These are phyloP conservation scores for Boletellus ananas DNA, from an alignment of 768 basidiomycete genomes.

Conservation along the genomic window DNA sequence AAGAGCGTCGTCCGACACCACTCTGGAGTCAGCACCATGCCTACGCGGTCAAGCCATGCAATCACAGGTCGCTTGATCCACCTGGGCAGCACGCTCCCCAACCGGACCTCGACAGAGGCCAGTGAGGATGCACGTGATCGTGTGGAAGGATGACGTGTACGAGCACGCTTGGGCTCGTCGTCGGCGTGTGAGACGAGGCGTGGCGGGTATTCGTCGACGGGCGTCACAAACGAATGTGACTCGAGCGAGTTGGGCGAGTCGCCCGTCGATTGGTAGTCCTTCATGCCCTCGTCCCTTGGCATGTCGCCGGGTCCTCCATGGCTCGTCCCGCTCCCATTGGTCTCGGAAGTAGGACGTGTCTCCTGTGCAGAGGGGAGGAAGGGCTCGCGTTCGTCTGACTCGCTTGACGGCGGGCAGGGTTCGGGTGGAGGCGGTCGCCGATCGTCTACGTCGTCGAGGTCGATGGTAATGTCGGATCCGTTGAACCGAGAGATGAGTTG, in stretches of 20 bases:
- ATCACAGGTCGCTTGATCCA: conserved; percentile 55
- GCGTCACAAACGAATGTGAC: conserved; percentile 19
- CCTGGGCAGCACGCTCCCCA: conserved; percentile 47
- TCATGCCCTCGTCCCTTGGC: conserved; percentile 18
- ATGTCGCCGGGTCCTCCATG: conserved; percentile 3
- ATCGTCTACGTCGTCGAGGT: conserved; percentile 67
- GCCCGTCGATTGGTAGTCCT: conserved; percentile 27
- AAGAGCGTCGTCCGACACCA: conserved; percentile 76
- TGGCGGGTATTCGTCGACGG: conserved; percentile 27
- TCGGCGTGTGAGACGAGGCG: conserved; percentile 15
- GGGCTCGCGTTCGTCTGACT: conserved; percentile 26
- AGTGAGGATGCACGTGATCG: conserved; percentile 38
- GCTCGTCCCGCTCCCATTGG: conserved; percentile 13
- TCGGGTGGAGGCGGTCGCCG: conserved; percentile 26
- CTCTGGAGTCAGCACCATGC: conserved; percentile 67
- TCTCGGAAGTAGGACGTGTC: conserved; percentile 1
- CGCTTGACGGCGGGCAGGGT: conserved; percentile 14
- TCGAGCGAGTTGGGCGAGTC: conserved; percentile 31
- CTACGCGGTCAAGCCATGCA: conserved; percentile 66
- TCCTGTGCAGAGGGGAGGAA: conserved; percentile 24
- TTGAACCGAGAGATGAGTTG: conserved; percentile 86
- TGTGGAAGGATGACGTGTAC: conserved; percentile 5
- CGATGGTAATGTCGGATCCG: conserved; percentile 64
- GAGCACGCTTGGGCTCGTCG: conserved; percentile 16
- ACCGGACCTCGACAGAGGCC: conserved; percentile 32